Conservation (phyloP, 768 basidiomycete species). For the Lactifluus echinatus region DNA sequence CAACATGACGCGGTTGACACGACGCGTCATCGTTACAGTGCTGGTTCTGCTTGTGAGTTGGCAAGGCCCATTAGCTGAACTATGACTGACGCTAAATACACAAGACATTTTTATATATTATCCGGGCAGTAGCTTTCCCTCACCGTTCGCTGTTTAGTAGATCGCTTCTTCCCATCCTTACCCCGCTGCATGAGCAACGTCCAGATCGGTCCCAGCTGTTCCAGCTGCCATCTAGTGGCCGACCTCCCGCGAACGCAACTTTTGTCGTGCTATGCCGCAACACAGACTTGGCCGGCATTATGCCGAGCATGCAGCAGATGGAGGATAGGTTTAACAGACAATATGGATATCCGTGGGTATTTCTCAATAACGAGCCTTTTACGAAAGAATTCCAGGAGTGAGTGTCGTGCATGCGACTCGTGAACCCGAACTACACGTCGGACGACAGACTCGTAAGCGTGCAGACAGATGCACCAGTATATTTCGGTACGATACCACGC, state of each 20-base stretch:
- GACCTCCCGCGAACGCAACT: conserved; percentile 42
- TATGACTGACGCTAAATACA: too few species aligned
- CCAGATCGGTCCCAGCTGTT: too few species aligned
- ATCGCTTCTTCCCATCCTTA: too few species aligned
- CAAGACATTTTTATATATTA: too few species aligned
- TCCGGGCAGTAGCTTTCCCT: too few species aligned
- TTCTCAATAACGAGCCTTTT: conserved; percentile 83
- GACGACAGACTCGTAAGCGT: conserved; percentile 23
- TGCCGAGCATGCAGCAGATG: conserved; percentile 43
- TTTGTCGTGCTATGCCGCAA: conserved; percentile 49
- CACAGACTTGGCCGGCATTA: conserved; percentile 30
- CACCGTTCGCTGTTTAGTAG: too few species aligned
- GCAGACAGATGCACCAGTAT: conserved; percentile 29
- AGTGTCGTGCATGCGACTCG: conserved; percentile 19
- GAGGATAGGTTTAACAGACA: conserved; percentile 52
- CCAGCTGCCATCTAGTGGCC: too few species aligned
- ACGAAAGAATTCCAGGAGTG: conserved; percentile 63
- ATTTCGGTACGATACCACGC: conserved; percentile 36
- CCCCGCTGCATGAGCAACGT: too few species aligned
- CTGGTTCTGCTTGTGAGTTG: too few species aligned
- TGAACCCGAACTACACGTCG: not conserved
- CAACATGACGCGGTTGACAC: too few species aligned
- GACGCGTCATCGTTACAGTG: too few species aligned
- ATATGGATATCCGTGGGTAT: conserved; percentile 66
- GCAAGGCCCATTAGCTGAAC: too few species aligned